phyloP scores from a whole-genome alignment of 805 yeast genomes.

The Middelhovenomyces tepae region DNA sequence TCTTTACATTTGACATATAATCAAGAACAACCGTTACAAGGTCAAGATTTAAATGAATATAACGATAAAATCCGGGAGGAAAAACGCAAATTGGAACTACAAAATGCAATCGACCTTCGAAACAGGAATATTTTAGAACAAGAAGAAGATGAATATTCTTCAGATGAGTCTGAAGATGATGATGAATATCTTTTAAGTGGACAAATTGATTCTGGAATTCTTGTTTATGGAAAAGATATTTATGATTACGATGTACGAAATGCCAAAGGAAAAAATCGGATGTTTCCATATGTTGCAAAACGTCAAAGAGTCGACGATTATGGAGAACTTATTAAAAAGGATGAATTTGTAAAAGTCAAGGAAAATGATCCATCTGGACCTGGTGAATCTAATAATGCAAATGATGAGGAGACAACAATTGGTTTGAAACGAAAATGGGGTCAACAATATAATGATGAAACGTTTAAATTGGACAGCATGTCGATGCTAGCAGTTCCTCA shows the following conservation, averaged over 20 bases:
- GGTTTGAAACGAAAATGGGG: constrained; percentile 33
- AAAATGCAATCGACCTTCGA: constrained; percentile 28
- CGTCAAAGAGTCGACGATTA: constrained; percentile 72
- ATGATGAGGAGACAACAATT: constrained; percentile 20
- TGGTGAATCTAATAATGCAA: constrained; percentile 18
- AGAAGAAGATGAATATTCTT: constrained; percentile 23
- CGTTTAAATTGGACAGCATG: constrained; percentile 41
- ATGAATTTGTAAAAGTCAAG: constrained; percentile 5
- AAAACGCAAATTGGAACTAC: constrained; percentile 18
- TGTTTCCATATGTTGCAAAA: constrained; percentile 67
- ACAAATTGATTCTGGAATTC: constrained; percentile 19
- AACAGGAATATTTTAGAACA: constrained; percentile 31
- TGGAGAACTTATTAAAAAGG: constrained; percentile 56
- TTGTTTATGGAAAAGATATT: constrained; percentile 26
- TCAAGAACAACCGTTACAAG: constrained; percentile 26
- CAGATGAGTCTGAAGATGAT: constrained; percentile 22
- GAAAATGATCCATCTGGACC: constrained; percentile 1
- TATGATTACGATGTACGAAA: constrained; percentile 48
- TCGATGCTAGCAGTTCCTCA: constrained; percentile 36
- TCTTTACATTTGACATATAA: constrained; percentile 12
- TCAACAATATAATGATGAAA: constrained; percentile 36
- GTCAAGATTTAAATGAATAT: constrained; percentile 27
- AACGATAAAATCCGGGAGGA: constrained; percentile 16
- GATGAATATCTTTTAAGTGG: constrained; percentile 19
- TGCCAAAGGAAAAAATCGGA: constrained; percentile 39